Evolutionary conservation across 2,329 filamentous ascomycete species (phyloP).

Genomic region (Myriosclerotinia curreyana): DNA sequence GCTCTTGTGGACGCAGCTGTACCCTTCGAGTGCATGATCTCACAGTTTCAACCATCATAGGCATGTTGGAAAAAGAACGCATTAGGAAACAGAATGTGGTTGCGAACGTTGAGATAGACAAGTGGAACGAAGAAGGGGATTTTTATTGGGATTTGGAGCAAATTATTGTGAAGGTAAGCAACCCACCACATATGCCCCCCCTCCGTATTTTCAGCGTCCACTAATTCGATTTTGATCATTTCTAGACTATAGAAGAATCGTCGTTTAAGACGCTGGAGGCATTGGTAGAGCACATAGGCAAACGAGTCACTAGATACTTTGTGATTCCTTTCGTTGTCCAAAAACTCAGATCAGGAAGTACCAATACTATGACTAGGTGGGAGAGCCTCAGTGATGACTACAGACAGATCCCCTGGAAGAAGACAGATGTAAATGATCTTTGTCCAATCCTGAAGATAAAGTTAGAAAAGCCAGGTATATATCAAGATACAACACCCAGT

Average conservation of each 20-base stretch:
- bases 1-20: conserved; percentile 14
- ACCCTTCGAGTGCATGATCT: conserved; percentile 51
- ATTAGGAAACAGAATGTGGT: conserved; percentile 63
- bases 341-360: conserved; percentile 17
- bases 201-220: not conserved
- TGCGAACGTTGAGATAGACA: conserved; percentile 60
- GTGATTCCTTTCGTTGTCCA: conserved; percentile 32
- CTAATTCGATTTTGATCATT: conserved; percentile 5
- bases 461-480: conserved; percentile 19
- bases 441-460: conserved; percentile 9
- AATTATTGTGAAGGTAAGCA: conserved; percentile 58
- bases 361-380: not conserved
- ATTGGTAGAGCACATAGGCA: conserved; percentile 50
- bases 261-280: conserved; percentile 63
- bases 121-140: conserved; percentile 45
- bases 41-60: conserved; percentile 64
- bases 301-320: conserved; percentile 47
- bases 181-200: not conserved
- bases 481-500: conserved; percentile 10
- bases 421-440: not conserved
- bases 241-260: conserved; percentile 54
- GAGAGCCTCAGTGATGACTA: not conserved
- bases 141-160: conserved; percentile 55
- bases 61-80: conserved; percentile 70
- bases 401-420: not conserved